Percentiles rank a stretch among this genome's conserved stretches.
These are phyloP conservation scores for Pyrenula massariospora DNA, from an alignment of 495 filamentous ascomycete species.

Conservation along the genomic window DNA sequence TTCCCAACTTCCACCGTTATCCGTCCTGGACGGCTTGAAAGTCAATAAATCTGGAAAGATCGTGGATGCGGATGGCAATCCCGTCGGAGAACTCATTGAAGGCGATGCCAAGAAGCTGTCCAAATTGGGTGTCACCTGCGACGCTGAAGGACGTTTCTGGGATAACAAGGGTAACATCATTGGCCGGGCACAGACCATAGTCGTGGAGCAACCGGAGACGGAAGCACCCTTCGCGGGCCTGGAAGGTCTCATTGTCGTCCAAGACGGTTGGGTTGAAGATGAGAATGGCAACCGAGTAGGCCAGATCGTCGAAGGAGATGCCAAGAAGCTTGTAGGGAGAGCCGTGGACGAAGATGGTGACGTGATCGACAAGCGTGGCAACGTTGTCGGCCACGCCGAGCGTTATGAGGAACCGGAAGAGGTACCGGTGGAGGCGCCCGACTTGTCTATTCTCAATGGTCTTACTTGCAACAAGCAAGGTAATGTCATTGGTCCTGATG, in stretches of 20 bases:
- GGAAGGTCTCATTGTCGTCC: slow-evolving; percentile 47
- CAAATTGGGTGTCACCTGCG: slow-evolving; percentile 38
- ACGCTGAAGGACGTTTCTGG: slow-evolving; percentile 52
- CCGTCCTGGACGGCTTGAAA: slow-evolving; percentile 46
- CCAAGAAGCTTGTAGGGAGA: slow-evolving; percentile 51
- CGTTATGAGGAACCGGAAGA: slow-evolving; percentile 33
- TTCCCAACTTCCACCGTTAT: slow-evolving; percentile 36
- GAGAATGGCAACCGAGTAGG: slow-evolving; percentile 48
- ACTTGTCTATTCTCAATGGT: slow-evolving; percentile 55
- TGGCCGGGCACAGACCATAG: slow-evolving; percentile 44
- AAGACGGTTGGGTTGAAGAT: slow-evolving; percentile 49
- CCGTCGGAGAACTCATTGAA: slow-evolving; percentile 47
- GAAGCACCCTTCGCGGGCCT: slow-evolving; percentile 53
- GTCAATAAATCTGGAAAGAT: slow-evolving; percentile 54
- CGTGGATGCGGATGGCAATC: slow-evolving; percentile 37
- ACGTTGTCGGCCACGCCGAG: slow-evolving; percentile 49
- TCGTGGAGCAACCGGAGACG: slow-evolving; percentile 45
- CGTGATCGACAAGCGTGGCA: slow-evolving; percentile 50
- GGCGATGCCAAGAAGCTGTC: slow-evolving; percentile 50
- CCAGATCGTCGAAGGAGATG: slow-evolving; percentile 45
- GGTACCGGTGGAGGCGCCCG: slow-evolving; percentile 36
- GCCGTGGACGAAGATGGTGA: slow-evolving; percentile 56
- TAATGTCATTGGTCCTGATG: slow-evolving; percentile 61
- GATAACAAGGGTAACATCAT: slow-evolving; percentile 48
- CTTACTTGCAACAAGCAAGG: slow-evolving; percentile 69